Base-by-base conservation (phyloP, 305 asterid species). In the Fraxinus sp. region DNA sequence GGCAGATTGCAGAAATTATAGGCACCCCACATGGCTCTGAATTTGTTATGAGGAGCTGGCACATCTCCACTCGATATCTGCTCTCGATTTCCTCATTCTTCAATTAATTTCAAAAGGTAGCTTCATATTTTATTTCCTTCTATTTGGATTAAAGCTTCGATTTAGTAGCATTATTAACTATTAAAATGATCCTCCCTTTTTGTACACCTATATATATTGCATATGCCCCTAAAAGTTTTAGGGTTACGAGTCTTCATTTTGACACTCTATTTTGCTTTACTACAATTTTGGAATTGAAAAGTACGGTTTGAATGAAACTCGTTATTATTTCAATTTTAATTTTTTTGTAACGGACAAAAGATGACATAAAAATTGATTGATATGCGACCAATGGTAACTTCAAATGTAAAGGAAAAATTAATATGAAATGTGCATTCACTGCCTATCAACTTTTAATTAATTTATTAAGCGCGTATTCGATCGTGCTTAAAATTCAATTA, bases 61-160 rank as follows among this genome's bases (percentile, higher is more conserved):
- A 86, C 78, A 89, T 89, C 90, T 78, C 84, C 55, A 13, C 55
- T 74, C 68, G 79, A 26, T 26, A 86, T 87, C 88, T 79, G 78
- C 33, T 76, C 83, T 83, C 80, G 87, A 81, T 86, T 78, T 80
- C n/a, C 85, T 7, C 82, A 62, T 44, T 30, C 57, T 80, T 55
- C 82, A 77, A 35, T 83, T 73, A 78, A 78, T 36, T 75, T 74
- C 59, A 76, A 86, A 86, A 84, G 87, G 70, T 44, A 32, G 35
- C 36, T 86, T 80, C 62, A 77, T 26, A 77, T 72, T 76, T 76
- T 82, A 30, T 57, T 59, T 20, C 3, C 26, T 81, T 72, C 18
- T 33, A 71, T 80, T 37, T 75, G 14, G 24, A 36, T 80, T 80
- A n/a, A 14, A 13, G 22, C 10, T 26, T 46, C 49, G 35, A 39